Base-by-base conservation (phyloP, 805 yeast species). In the Metschnikowia chrysomelidarum region DNA sequence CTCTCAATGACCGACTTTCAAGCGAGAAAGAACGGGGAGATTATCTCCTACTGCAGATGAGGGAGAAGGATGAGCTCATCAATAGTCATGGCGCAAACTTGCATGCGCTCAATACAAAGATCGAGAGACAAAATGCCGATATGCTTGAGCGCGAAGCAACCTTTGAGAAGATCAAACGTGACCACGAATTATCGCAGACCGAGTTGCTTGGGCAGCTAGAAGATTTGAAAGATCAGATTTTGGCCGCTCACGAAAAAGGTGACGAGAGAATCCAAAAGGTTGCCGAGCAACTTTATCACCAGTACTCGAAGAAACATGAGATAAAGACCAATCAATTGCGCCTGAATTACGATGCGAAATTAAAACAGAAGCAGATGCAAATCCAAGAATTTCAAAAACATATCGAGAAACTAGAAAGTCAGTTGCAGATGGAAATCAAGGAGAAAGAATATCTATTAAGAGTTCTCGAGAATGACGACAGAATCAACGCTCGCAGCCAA, bases 261-360 rank as follows among this genome's bases (percentile, higher is more conserved):
- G 80, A 78, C 42, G 67, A 66, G 38, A 73, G 76, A 49, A 59
- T 82, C 24, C 77, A 78, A 43, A 73, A 76, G 43, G 59, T 84
- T 30, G 85, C 89, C 0, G 80, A 78, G 40, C 86, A 80, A 47
- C 62, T 85, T 8, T 84, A 84, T 50, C 68, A 75, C 24, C 88
- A 82, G 53, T 85, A 85, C 51, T 76, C 87, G 2, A 78, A 81
- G 32, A 85, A 86, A 53, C 94, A 86, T 51, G 86, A 80, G 43
- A 73, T 75, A 34, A 85, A 85, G 56, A 82, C 85, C 7, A 69
- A 71, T 80, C 50, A 81, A 76, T 40, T 51, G 37, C 47, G 56
- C 36, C 43, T 44, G 16, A 50, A 45, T 23, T 59, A 46, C 36
- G 59, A 56, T 24, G 31, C 41, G 19, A 42, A 73, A 67, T 50